Conservation (phyloP, 352 stramenopile genomes). For the Thalassiosira livingstoniorum region DNA sequence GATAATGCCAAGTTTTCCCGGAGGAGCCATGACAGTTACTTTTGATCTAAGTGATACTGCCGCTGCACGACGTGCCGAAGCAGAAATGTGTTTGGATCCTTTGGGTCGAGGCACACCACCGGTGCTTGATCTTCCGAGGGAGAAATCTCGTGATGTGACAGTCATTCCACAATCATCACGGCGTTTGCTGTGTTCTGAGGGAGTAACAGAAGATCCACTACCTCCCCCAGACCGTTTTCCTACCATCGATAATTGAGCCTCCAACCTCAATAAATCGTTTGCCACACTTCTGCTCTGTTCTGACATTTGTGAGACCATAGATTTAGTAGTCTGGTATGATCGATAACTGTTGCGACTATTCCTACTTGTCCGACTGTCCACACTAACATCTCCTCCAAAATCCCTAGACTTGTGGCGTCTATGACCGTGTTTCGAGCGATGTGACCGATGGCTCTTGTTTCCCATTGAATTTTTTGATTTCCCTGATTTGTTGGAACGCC, state of each 20-base stretch:
- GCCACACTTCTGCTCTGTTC: conserved; percentile 79
- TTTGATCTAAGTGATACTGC: conserved; percentile 56
- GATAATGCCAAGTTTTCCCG: conserved; percentile 85
- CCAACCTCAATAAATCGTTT: conserved; percentile 81
- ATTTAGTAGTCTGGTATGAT: conserved; percentile 77
- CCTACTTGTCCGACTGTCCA: conserved; percentile 59
- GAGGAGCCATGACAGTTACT: conserved; percentile 73
- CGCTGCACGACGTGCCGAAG: conserved; percentile 28
- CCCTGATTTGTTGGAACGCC: conserved; percentile 72
- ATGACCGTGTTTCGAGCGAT: conserved; percentile 51
- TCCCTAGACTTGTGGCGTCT: conserved; percentile 9
- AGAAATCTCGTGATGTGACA: conserved; percentile 56
- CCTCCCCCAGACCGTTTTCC: conserved; percentile 53
- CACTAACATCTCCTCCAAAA: conserved; percentile 41
- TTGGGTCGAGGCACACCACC: conserved; percentile 24
- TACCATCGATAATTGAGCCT: conserved; percentile 84
- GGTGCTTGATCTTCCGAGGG: conserved; percentile 15
- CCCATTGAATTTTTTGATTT: conserved; percentile 69
- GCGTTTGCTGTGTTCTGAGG: conserved; percentile 43
- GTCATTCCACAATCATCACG: conserved; percentile 63
- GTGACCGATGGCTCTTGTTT: conserved; percentile 63
- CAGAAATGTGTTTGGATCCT: conserved; percentile 36
- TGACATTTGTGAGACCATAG: conserved; percentile 79
- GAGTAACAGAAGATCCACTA: conserved; percentile 31
- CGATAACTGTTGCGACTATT: conserved; percentile 65